A percentile compares a stretch with the other conserved stretches of the same genome.
phyloP scores from a whole-genome alignment of 768 basidiomycete genomes.

The Lentinula detonsa region DNA sequence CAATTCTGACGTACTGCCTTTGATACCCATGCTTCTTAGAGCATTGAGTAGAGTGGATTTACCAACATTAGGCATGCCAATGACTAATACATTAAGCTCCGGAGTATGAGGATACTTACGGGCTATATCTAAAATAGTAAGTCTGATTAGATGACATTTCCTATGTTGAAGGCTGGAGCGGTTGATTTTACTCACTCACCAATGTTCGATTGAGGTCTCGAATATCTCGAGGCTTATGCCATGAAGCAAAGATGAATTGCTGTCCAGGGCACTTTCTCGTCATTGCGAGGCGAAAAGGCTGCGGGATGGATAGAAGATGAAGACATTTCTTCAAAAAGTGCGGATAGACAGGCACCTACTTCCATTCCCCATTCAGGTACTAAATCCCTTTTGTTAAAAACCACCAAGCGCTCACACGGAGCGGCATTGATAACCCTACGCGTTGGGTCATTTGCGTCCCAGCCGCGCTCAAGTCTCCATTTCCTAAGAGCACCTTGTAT shows the following conservation, averaged over 20 bases:
- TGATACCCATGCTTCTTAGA: slow-evolving; percentile 79
- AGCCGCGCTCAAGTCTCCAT: slow-evolving; percentile 67
- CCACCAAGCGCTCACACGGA: slow-evolving; percentile 80
- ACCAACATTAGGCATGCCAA: slow-evolving; percentile 99
- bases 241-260: slow-evolving; percentile 63
- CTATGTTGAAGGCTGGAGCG: background rate
- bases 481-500: slow-evolving; percentile 53
- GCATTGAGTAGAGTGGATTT: slow-evolving; percentile 94
- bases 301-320: slow-evolving; percentile 8
- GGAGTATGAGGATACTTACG: slow-evolving; percentile 62
- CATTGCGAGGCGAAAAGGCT: slow-evolving; percentile 79
- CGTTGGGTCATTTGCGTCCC: slow-evolving; percentile 36
- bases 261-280: slow-evolving; percentile 65
- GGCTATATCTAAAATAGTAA: slow-evolving; percentile 17
- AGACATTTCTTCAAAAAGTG: background rate
- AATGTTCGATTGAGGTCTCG: slow-evolving; percentile 57
- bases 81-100: slow-evolving; percentile 84
- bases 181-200: slow-evolving; percentile 55
- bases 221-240: slow-evolving; percentile 62
- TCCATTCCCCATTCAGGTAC: slow-evolving; percentile 85
- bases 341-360: slow-evolving; percentile 33
- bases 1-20: slow-evolving; percentile 60
- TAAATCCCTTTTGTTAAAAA: slow-evolving; percentile 90
- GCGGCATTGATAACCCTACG: slow-evolving; percentile 31
- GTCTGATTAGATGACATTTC: background rate